A percentile compares a stretch with the other conserved stretches of the same genome.
Evolutionary conservation across 2,329 filamentous ascomycete species (phyloP).

Genomic region (Penicillium nordicum): DNA sequence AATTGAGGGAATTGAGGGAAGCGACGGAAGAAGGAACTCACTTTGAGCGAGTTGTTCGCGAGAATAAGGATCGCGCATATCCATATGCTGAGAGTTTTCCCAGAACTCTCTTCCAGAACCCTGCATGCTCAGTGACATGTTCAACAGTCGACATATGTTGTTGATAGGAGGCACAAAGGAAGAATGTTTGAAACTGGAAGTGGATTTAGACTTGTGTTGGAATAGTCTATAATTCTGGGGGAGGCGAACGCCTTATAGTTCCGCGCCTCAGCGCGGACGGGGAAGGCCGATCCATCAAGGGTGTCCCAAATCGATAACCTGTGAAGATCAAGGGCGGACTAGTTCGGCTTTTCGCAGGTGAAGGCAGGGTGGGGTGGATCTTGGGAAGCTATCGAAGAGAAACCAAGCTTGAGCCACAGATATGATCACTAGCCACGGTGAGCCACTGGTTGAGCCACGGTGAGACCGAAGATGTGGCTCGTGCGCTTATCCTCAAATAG

Average conservation of each 20-base stretch:
- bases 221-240: conserved; percentile 7
- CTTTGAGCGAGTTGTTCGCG: conserved; percentile 25
- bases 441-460: conserved; percentile 17
- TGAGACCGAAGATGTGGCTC: conserved; percentile 21
- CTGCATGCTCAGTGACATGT: conserved; percentile 31
- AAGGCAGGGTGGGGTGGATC: conserved; percentile 18
- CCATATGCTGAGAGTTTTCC: conserved; percentile 30
- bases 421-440: conserved; percentile 17
- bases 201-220: not conserved
- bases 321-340: conserved; percentile 29
- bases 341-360: conserved; percentile 18
- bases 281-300: conserved; percentile 19
- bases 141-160: conserved; percentile 23
- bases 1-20: no score
- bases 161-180: not conserved
- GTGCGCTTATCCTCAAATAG: conserved; percentile 14
- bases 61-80: conserved; percentile 27
- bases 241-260: conserved; percentile 19
- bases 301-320: conserved; percentile 20
- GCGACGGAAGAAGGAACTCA: conserved; percentile 18
- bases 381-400: conserved; percentile 18
- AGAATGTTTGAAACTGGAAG: not conserved
- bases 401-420: conserved; percentile 12
- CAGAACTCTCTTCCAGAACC: conserved; percentile 31
- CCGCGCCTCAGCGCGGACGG: conserved; percentile 5